phyloP scores from a whole-genome alignment of 257 asterid genomes.

The Handroanthus guayacan region DNA sequence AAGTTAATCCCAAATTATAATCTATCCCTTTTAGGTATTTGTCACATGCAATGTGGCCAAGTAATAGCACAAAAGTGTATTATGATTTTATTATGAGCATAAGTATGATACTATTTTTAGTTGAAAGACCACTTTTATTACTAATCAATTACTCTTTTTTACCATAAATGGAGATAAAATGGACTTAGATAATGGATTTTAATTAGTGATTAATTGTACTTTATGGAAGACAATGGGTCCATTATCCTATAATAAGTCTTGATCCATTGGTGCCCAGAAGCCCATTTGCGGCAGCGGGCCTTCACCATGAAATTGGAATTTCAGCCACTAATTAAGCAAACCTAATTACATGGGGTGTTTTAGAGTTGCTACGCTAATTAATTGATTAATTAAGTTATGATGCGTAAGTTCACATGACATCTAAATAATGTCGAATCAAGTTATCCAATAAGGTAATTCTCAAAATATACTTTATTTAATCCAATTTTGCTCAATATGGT shows the following conservation, averaged over 20 bases:
- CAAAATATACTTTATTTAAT: no score
- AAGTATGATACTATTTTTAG: constrained; percentile 16
- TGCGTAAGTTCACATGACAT: neutral
- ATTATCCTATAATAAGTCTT: neutral
- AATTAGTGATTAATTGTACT: constrained; percentile 22
- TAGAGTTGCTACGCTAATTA: neutral
- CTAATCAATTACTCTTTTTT: constrained; percentile 25
- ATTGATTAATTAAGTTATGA: neutral
- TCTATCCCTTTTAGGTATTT: constrained; percentile 9
- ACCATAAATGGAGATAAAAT: constrained; percentile 32
- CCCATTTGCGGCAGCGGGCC: constrained; percentile 35
- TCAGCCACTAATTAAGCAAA: constrained; percentile 13
- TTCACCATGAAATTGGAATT: constrained; percentile 1
- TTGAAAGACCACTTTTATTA: constrained; percentile 23
- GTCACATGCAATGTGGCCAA: constrained; percentile 53
- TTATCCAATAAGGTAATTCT: no score
- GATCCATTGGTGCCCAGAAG: constrained; percentile 11
- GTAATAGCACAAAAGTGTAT: constrained; percentile 14
- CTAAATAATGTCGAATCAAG: no score
- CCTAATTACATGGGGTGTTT: neutral
- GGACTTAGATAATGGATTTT: constrained; percentile 29
- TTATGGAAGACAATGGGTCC: constrained; percentile 4
- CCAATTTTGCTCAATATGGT: no score
- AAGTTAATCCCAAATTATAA: neutral
- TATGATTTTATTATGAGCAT: constrained; percentile 28